Conservation (phyloP, 495 filamentous ascomycete species). For the Halenospora varia region DNA sequence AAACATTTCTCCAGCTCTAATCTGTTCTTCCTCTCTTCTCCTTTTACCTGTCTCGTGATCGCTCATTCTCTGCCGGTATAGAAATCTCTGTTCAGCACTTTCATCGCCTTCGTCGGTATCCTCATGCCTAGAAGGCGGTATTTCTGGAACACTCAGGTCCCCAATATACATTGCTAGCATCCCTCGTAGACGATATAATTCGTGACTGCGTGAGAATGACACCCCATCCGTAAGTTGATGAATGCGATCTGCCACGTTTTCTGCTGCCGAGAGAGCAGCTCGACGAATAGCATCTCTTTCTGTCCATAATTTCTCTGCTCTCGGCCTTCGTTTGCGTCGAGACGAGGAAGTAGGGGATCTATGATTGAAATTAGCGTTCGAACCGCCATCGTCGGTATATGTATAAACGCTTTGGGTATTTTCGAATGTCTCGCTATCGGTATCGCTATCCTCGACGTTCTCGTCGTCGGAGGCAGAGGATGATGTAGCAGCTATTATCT, state of each 20-base stretch:
- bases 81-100: constrained; percentile 8
- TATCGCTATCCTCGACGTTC: constrained; percentile 8
- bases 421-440: no score
- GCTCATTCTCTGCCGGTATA: constrained; percentile 5
- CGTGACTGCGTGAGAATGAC: constrained; percentile 53
- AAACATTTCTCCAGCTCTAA: no score
- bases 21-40: no score
- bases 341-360: no score
- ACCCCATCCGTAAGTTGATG: constrained; percentile 55
- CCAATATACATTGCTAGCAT: constrained; percentile 61
- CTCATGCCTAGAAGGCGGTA: no score
- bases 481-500: constrained; percentile 1
- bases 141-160: constrained; percentile 39
- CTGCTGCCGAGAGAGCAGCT: constrained; percentile 40
- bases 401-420: no score
- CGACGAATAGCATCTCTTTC: no score
- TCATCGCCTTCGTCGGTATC: constrained; percentile 5
- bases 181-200: constrained; percentile 51
- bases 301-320: no score
- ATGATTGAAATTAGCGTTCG: no score
- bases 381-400: no score
- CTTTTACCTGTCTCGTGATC: no score
- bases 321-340: no score
- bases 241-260: constrained; percentile 53
- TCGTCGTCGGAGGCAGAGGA: not conserved